phyloP scores from a whole-genome alignment of 176 grass and related monocot genomes.

The Zizania latifolia region DNA sequence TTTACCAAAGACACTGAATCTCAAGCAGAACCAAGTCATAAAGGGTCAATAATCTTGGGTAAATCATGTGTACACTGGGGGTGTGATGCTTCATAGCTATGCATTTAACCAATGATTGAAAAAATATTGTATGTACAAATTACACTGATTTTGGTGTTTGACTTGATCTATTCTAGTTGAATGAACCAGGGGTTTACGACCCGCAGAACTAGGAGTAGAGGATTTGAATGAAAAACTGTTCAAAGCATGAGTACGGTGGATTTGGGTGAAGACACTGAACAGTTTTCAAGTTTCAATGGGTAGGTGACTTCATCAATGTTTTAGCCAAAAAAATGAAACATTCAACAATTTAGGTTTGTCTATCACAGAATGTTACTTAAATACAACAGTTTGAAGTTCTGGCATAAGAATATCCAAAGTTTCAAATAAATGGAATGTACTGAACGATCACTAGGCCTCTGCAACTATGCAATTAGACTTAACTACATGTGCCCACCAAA shows the following conservation, averaged over 20 bases:
- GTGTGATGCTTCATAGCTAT: not conserved
- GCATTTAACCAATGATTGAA: not conserved
- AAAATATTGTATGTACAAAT: not conserved
- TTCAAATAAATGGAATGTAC: not conserved
- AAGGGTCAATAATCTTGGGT: not conserved
- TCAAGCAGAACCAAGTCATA: conserved; percentile 3
- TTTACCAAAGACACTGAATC: not conserved
- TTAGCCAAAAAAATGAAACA: not conserved
- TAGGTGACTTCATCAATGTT: not conserved
- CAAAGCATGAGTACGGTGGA: not conserved
- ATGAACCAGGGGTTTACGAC: not conserved
- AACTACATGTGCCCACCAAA: not conserved
- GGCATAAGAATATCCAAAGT: not conserved
- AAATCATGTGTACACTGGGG: conserved; percentile 2
- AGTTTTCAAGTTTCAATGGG: not conserved
- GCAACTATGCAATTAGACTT: not conserved
- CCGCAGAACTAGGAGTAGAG: not conserved
- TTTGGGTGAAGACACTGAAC: not conserved
- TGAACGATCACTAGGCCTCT: not conserved
- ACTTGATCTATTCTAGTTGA: conserved; percentile 7
- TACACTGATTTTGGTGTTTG: not conserved
- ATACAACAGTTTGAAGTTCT: not conserved
- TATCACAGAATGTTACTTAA: conserved; percentile 8
- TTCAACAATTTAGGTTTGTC: not conserved
- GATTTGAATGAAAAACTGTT: not conserved